phyloP scores from a whole-genome alignment of 2,329 filamentous ascomycete genomes.

The Arthrobotrys pseudoclavata region DNA sequence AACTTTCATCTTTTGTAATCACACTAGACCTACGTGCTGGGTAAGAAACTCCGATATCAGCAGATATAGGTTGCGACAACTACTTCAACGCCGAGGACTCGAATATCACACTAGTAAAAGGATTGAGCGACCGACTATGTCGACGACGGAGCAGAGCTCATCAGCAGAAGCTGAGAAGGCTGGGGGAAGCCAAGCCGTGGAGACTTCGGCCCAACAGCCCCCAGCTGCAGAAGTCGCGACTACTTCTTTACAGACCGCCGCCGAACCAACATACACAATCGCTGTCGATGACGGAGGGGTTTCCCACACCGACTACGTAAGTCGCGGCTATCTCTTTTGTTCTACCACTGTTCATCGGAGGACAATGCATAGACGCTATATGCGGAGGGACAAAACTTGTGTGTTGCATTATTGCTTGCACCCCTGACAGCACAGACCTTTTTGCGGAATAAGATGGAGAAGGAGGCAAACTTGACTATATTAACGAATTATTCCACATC shows the following conservation, averaged over 20 bases:
- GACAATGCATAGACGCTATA: constrained; percentile 30
- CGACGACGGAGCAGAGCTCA: constrained; percentile 23
- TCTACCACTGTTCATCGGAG: constrained; percentile 22
- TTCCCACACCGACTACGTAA: constrained; percentile 35
- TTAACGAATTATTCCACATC: constrained; percentile 6
- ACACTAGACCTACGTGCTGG: constrained; percentile 31
- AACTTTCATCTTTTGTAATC: constrained; percentile 28
- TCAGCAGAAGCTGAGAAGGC: constrained; percentile 24
- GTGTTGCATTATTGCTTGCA: constrained; percentile 11
- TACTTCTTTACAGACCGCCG: neutral
- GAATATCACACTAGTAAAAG: constrained; percentile 4
- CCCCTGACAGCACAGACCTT: constrained; percentile 37
- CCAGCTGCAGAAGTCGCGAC: neutral
- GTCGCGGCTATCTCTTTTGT: constrained; percentile 13
- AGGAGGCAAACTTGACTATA: neutral
- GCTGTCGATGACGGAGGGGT: constrained; percentile 15
- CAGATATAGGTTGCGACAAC: constrained; percentile 38
- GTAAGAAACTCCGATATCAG: constrained; percentile 29
- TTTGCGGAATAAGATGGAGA: constrained; percentile 10
- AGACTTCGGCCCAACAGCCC: constrained; percentile 25
- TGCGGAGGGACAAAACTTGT: constrained; percentile 16
- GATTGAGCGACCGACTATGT: constrained; percentile 24
- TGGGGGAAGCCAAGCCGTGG: constrained; percentile 22
- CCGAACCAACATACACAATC: constrained; percentile 20
- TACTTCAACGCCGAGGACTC: constrained; percentile 24